Evolutionary conservation across 371 early-diverging fungal genomes (phyloP), one percentile per base, ranked within the genome.

Genomic region (Phascolomyces articulosus): DNA sequence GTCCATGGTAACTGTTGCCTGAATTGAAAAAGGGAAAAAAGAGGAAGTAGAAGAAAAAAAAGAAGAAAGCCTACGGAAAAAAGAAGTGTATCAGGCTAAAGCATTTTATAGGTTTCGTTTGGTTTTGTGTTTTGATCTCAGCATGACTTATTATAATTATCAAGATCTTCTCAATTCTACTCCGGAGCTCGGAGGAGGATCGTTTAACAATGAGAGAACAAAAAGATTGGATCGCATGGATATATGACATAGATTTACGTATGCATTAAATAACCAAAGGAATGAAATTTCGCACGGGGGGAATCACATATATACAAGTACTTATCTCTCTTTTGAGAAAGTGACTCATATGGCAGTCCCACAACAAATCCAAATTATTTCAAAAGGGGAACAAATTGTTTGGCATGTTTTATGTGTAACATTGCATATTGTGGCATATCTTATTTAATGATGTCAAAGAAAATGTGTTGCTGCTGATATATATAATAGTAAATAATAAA

Each of bases 1-100:
- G 56, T 71, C 71, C 71, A 71, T 71, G 56, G 40, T 15, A 8
- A 27, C 15, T 7, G 53, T 6, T n/a, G 28, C 18, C n/a, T n/a
- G 28, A 49, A 55, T 41, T 18, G 40, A 60, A 40, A 53, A 58
- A 9, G 13, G 54, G 48, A 54, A 64, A 58, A 21, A 29, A 38
- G 20, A 44, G n/a, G 55, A 51, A 38, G n/a, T n/a, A 40, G 38
- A 58, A 9, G 13, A 60, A 31, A 54, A 64, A 58, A 21, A 29
- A 38, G 20, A 44, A 28, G 55, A 51, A 48, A 34, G 13, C 21
- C 58, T 49, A 58, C 29, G 51, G 51, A n/a, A 41, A 41, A 41
- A 41, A 41, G 15, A 44, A 44, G 15, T 34, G 34, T 34, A 13
- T 44, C 44, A 13, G 8, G 34, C 11, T n/a, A 2, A 18, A 44